Base-by-base conservation (phyloP, 1,284 basidiomycete species). In the Agaricales sp. region DNA sequence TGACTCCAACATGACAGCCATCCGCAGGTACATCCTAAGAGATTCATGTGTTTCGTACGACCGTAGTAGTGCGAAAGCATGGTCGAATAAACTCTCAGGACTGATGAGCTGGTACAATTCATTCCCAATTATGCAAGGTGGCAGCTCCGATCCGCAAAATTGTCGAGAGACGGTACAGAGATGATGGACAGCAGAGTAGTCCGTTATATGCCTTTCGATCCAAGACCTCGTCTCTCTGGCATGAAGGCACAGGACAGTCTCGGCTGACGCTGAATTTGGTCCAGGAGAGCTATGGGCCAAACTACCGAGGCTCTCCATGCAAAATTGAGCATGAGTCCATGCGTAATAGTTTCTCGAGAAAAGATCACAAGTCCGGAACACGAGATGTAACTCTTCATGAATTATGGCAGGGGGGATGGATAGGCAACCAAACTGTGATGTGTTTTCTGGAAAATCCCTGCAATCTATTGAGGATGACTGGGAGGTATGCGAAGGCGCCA, bases 271-370 rank as follows among this genome's bases (percentile, higher is more conserved):
- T n/a, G n/a, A n/a, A n/a, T n/a, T n/a, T n/a, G n/a, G n/a, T n/a
- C n/a, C n/a, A n/a, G n/a, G n/a, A n/a, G n/a, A n/a, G n/a, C n/a
- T n/a, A n/a, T n/a, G n/a, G n/a, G n/a, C n/a, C n/a, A n/a, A n/a
- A n/a, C n/a, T n/a, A 18, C 51, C 23, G 14, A 79, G 58, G 21
- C 73, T 53, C 16, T 52, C 43, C 43, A 62, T 43, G 50, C 78
- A 67, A 38, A 70, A 69, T 47, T 67, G 66, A 55, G 78, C 74
- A 56, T 84, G 77, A 2, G 64, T 60, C 82, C 82, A 84, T 8
- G 78, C 80, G 57, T 80, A 74, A 57, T 84, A 85, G 56, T 84
- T 85, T 22, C 82, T 72, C 6, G 78, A 75, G 57, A 83, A 81
- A 3, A 67, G 57, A 55, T 78, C 74, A 61, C 76, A 78, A 38